Evolutionary conservation across 2,329 filamentous ascomycete species (phyloP), one percentile per base, ranked within the genome.

Genomic region (Apiospora saccharicola): DNA sequence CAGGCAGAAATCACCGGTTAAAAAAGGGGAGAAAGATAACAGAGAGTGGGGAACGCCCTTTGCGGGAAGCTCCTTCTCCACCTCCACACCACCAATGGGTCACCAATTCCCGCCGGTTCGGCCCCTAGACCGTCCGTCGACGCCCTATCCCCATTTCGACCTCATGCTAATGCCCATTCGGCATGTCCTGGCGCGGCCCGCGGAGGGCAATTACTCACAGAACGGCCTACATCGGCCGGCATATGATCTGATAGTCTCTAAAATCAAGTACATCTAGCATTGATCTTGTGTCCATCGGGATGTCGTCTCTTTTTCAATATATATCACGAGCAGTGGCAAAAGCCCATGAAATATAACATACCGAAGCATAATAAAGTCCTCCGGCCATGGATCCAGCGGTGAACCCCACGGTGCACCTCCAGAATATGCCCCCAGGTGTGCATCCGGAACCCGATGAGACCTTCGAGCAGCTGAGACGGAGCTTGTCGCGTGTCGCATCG

Each of bases 71-170:
- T 47, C 37, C 7, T 61, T 61, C 53, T 61, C 53, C 53, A 61
- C 30, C 53, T 61, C 53, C 53, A 61, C 30, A 49, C 30, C 30
- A 37, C 16, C 30, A 61, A 61, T 22, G 16, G 34, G 30, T 16
- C 30, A 4, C 14, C 51, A 19, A 19, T 37, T 4, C 30, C 53
- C 16, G 30, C 53, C 30, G 53, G 53, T 61, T 37, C 53, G 53
- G 53, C 53, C 53, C 30, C 53, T 61, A 61, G 53, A 61, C 53
- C 30, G 53, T 10, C 30, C 53, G 16, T 61, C 16, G 53, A 61
- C 30, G 53, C 53, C 30, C 53, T 37, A 61, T 61, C 4, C 49
- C 30, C 19, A 30, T 4, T 34, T 61, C 37, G 30, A 22, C 16
- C 24, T 16, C 30, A 61, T 19, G 30, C 53, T 61, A 61, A 37